Evolutionary conservation across 73 alveolate genomes (phyloP).

Genomic region (Paramecium caudatum): DNA sequence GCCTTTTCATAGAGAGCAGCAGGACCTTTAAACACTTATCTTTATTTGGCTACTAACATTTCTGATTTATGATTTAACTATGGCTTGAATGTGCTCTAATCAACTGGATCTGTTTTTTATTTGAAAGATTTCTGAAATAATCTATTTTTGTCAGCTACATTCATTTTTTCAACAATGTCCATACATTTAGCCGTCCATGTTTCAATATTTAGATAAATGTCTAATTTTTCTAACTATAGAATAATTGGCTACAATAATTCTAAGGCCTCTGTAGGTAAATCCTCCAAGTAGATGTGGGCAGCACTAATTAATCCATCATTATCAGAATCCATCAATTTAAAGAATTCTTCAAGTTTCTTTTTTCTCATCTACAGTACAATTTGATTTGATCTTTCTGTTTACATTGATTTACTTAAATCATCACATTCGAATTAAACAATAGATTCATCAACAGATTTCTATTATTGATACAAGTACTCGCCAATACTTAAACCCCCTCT

Average conservation of each 20-base stretch:
- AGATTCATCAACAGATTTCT: slow-evolving; percentile 27
- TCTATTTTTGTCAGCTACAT: slow-evolving; percentile 7
- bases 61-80: slow-evolving; percentile 40
- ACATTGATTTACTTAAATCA: slow-evolving; percentile 37
- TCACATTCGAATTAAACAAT: slow-evolving; percentile 37
- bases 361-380: slow-evolving; percentile 43
- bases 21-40: slow-evolving; percentile 11
- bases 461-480: slow-evolving; percentile 21
- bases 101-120: slow-evolving; percentile 1
- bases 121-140: background rate
- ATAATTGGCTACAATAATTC: slow-evolving; percentile 34
- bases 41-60: background rate
- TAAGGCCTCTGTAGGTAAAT: slow-evolving; percentile 21
- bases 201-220: slow-evolving; percentile 2
- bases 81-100: slow-evolving; percentile 22
- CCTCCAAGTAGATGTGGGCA: slow-evolving; percentile 1
- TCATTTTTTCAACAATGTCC: slow-evolving; percentile 4
- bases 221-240: slow-evolving; percentile 12
- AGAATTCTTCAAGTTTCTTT: slow-evolving; percentile 19
- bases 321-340: slow-evolving; percentile 44
- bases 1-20: slow-evolving; percentile 28
- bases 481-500: slow-evolving; percentile 47
- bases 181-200: slow-evolving; percentile 53
- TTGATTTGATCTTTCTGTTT: slow-evolving; percentile 44
- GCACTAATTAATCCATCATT: slow-evolving; percentile 47